Percentiles rank a stretch among this genome's conserved stretches.
These are phyloP conservation scores for Xeromyces bisporus DNA, from an alignment of 495 filamentous ascomycete genomes.

Conservation along the genomic window DNA sequence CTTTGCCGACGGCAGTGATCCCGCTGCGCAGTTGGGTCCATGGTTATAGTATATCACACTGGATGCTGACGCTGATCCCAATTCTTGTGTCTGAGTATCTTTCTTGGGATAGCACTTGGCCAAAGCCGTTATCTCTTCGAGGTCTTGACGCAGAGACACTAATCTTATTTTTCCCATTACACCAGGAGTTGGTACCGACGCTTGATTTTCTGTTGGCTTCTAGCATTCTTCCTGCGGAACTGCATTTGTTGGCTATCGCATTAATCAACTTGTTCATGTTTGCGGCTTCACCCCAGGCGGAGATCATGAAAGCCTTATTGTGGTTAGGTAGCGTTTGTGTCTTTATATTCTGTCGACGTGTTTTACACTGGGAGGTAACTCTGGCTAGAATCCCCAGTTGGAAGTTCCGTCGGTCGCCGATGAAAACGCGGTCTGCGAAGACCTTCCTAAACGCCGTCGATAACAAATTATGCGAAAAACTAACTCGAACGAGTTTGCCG, in stretches of 20 bases:
- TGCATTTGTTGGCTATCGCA: conserved; percentile 67
- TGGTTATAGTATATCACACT: conserved; percentile 49
- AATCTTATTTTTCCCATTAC: conserved; percentile 63
- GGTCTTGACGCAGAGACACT: conserved; percentile 42
- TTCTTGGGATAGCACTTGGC: conserved; percentile 11
- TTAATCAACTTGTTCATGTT: conserved; percentile 72
- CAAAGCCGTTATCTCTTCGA: conserved; percentile 20
- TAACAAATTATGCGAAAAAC: conserved; percentile 26
- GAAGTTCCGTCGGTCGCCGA: conserved; percentile 53
- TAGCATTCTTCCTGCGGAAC: conserved; percentile 67
- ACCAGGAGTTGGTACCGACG: conserved; percentile 60
- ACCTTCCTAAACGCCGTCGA: conserved; percentile 35
- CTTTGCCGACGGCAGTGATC: conserved; percentile 56
- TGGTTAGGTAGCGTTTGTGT: conserved; percentile 76
- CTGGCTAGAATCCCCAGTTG: conserved; percentile 80
- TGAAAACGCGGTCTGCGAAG: conserved; percentile 27
- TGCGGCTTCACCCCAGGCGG: conserved; percentile 63
- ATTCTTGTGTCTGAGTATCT: conserved; percentile 34
- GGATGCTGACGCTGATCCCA: conserved; percentile 50
- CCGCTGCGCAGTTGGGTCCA: conserved; percentile 38
- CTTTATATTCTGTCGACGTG: conserved; percentile 52
- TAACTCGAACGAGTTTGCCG: conserved; percentile 20
- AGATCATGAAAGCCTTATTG: conserved; percentile 65
- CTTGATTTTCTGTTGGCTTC: conserved; percentile 70
- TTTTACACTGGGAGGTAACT: conserved; percentile 73